These are phyloP conservation scores for Phaseolus lunatus DNA, from an alignment of 306 rosid species.

Conservation along the genomic window DNA sequence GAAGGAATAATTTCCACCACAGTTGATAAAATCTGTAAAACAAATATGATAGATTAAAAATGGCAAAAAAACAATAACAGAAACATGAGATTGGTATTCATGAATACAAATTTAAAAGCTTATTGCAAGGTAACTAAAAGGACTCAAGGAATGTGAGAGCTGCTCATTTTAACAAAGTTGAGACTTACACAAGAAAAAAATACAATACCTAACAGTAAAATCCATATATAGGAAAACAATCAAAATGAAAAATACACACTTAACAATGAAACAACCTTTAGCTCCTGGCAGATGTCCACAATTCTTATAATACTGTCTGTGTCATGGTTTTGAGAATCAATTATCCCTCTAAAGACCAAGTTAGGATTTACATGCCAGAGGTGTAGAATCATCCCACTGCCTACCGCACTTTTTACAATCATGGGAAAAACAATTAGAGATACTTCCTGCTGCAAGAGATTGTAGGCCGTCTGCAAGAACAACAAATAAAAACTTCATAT, in stretches of 20 bases:
- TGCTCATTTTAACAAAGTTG: slow-evolving; percentile 10
- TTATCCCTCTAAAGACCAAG: slow-evolving; percentile 79
- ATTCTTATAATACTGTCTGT: slow-evolving; percentile 65
- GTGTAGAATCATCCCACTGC: slow-evolving; percentile 70
- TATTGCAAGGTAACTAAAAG: slow-evolving; percentile 5
- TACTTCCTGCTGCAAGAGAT: slow-evolving; percentile 87
- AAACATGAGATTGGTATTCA: slow-evolving; percentile 9
- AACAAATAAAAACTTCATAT: slow-evolving; percentile 37
- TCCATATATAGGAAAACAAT: neutral
- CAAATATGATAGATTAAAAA: slow-evolving; percentile 37
- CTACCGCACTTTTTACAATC: slow-evolving; percentile 64
- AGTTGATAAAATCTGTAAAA: slow-evolving; percentile 72
- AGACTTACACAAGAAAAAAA: slow-evolving; percentile 10
- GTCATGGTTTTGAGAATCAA: slow-evolving; percentile 72
- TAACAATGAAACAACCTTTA: slow-evolving; percentile 64
- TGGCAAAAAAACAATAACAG: slow-evolving; percentile 35
- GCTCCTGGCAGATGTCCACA: slow-evolving; percentile 85
- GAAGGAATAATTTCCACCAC: slow-evolving; percentile 78
- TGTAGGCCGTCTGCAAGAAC: slow-evolving; percentile 86
- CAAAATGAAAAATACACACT: slow-evolving; percentile 33
- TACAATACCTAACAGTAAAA: neutral
- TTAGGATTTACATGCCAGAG: slow-evolving; percentile 85
- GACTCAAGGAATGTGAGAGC: slow-evolving; percentile 8
- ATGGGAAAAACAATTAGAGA: slow-evolving; percentile 70
- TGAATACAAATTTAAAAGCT: slow-evolving; percentile 6